Evolutionary conservation across 306 rosid genomes (phyloP).

Genomic region (Prunus persica): DNA sequence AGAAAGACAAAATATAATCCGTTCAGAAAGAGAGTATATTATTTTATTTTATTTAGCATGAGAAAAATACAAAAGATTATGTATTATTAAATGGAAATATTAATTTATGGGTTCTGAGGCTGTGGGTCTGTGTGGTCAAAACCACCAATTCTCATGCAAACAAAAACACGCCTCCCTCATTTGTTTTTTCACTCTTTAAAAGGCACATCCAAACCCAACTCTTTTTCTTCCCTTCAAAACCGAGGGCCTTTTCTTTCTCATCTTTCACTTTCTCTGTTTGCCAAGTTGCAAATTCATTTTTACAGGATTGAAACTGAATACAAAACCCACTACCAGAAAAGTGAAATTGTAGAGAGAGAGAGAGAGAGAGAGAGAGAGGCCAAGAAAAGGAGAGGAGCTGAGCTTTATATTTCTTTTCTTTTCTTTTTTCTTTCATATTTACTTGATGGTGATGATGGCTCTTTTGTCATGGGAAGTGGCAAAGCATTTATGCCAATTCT

Average conservation of each 20-base stretch:
- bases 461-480: conserved; percentile 27
- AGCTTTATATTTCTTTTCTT: background rate
- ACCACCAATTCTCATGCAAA: conserved; percentile 28
- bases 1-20: conserved; percentile 10
- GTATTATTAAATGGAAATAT: background rate
- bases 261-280: conserved; percentile 33
- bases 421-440: background rate
- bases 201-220: conserved; percentile 16
- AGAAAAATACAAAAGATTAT: background rate
- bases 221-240: conserved; percentile 13
- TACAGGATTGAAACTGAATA: conserved; percentile 21
- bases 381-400: background rate
- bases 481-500: conserved; percentile 31
- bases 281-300: conserved; percentile 31
- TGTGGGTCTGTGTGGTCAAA: background rate
- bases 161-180: conserved; percentile 8
- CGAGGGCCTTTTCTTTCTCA: conserved; percentile 18
- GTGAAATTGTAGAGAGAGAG: background rate
- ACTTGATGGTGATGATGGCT: conserved; percentile 12
- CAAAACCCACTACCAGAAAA: conserved; percentile 25
- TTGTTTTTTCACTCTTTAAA: conserved; percentile 27
- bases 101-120: conserved; percentile 9
- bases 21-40: background rate
- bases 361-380: background rate
- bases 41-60: background rate